phyloP scores from a whole-genome alignment of 2,329 filamentous ascomycete species.

The Colletotrichum zoysiae region DNA sequence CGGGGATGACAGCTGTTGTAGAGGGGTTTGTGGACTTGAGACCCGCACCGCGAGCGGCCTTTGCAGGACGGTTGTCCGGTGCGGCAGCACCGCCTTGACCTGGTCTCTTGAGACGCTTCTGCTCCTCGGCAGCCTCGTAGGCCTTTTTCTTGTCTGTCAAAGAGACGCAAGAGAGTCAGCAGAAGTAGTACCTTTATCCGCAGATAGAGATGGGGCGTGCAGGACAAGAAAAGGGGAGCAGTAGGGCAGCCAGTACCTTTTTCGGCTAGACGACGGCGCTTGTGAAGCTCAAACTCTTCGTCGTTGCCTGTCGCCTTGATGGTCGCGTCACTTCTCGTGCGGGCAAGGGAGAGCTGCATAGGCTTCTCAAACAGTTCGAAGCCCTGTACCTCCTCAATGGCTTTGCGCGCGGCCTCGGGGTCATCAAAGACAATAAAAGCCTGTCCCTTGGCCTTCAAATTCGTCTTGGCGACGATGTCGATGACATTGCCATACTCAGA shows the following conservation, averaged over 20 bases:
- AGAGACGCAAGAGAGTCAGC: not conserved
- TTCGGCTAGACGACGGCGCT: slow-evolving; percentile 84
- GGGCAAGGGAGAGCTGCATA: slow-evolving; percentile 86
- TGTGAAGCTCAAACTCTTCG: slow-evolving; percentile 90
- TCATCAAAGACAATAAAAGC: slow-evolving; percentile 93
- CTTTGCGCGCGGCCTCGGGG: slow-evolving; percentile 81
- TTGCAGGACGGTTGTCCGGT: slow-evolving; percentile 70
- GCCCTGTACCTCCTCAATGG: slow-evolving; percentile 90
- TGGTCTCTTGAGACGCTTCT: slow-evolving; percentile 80
- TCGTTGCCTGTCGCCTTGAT: slow-evolving; percentile 79
- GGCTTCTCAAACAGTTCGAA: slow-evolving; percentile 95
- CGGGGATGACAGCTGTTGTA: slow-evolving; percentile 82
- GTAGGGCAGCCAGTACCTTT: slow-evolving; percentile 74
- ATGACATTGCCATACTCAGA: slow-evolving; percentile 88
- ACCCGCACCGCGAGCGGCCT: slow-evolving; percentile 77
- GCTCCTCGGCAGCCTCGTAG: slow-evolving; percentile 80
- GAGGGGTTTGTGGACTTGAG: slow-evolving; percentile 81
- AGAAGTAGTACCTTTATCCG: slow-evolving; percentile 1
- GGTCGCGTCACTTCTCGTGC: slow-evolving; percentile 87
- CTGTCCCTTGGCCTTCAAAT: slow-evolving; percentile 92
- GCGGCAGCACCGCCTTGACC: slow-evolving; percentile 56
- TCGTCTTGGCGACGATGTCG: slow-evolving; percentile 89
- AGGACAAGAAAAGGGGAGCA: not conserved
- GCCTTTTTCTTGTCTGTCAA: slow-evolving; percentile 80
- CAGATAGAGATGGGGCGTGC: not conserved